These are phyloP conservation scores for Aspergillus eucalypticola DNA, from an alignment of 2,329 filamentous ascomycete species.

Conservation along the genomic window DNA sequence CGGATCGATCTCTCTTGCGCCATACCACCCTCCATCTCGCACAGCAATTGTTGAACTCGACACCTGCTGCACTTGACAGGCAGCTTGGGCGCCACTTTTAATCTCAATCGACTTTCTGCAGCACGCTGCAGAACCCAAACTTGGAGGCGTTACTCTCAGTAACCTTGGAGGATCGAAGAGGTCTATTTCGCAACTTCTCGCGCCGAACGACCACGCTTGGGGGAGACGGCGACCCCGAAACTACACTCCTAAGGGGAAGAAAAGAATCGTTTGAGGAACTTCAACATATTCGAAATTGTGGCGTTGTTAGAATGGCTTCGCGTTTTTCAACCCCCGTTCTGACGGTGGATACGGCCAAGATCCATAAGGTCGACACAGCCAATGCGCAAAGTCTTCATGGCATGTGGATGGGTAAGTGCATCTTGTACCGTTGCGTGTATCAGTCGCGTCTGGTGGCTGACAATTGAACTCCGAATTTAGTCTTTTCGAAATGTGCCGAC, in stretches of 20 bases:
- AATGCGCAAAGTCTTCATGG: conserved; percentile 92
- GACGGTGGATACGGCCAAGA: conserved; percentile 85
- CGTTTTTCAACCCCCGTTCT: conserved; percentile 81
- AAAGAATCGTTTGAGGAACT: background rate
- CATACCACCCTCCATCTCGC: background rate
- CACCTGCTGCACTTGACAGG: conserved; percentile 20
- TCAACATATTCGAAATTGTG: conserved; percentile 24
- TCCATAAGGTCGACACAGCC: conserved; percentile 91
- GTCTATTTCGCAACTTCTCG: conserved; percentile 26
- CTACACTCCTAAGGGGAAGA: conserved; percentile 12
- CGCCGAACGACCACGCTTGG: conserved; percentile 47
- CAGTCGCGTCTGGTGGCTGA: conserved; percentile 24
- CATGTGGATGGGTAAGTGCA: conserved; percentile 87
- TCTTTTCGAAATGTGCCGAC: conserved; percentile 92
- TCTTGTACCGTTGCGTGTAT: background rate
- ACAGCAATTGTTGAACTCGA: conserved; percentile 1
- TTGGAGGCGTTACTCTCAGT: conserved; percentile 10
- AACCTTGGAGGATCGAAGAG: conserved; percentile 20
- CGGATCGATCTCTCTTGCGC: background rate
- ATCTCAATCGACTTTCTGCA: conserved; percentile 23
- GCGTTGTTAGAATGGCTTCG: conserved; percentile 68
- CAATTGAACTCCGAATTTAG: conserved; percentile 47
- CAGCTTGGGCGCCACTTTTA: conserved; percentile 21
- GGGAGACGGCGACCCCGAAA: conserved; percentile 47
- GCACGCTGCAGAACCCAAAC: conserved; percentile 18